Evolutionary conservation across 1,284 basidiomycete species (phyloP), one percentile per base, ranked within the genome.

Genomic region (Trametes hirsuta): DNA sequence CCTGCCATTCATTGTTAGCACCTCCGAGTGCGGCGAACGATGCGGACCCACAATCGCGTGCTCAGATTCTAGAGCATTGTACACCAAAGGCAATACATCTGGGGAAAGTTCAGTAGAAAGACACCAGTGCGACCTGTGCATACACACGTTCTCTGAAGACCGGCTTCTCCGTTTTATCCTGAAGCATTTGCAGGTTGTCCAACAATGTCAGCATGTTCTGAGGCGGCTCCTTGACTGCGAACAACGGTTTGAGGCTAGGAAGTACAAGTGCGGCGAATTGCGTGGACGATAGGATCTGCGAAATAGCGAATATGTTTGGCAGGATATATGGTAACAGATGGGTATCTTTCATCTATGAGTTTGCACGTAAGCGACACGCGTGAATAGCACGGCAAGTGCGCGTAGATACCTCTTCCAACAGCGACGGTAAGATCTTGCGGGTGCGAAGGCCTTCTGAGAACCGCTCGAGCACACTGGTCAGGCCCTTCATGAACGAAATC

Each of bases 291-390:
- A 98, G 80, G 30, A 87, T 83, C 63, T 85, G 87, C 10, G 93
- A 87, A 62, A 99, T 99, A 58, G 86, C 84, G 71, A 98, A 97
- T n/a, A 98, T 91, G 74, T 98, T 98, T 1, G 97, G 97, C n/a
- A 99, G 80, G 62, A 99, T 93, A 74, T 97, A 97, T 1, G 97
- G 97, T 50, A 99, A 77, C 1, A 98, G 82, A 67, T 94, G 87
- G 3, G 84, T 86, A 71, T 97, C 94, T 83, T 95, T 97, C 94
- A 97, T 96, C 91, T 94, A 64, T 18, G 11, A 22, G 11, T 37
- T 22, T 39, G 24, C 57, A 24, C 14, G 50, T n/a, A 51, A 11
- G 46, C 53, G 12, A 46, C 37, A 5, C 44, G 2, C 21, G 35
- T 30, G 37, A 53, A 15, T 46, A 14, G 44, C 37, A 44, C 5